Evolutionary conservation across 345 rosid genomes (phyloP).

Genomic region (Streptanthus diversifolius): DNA sequence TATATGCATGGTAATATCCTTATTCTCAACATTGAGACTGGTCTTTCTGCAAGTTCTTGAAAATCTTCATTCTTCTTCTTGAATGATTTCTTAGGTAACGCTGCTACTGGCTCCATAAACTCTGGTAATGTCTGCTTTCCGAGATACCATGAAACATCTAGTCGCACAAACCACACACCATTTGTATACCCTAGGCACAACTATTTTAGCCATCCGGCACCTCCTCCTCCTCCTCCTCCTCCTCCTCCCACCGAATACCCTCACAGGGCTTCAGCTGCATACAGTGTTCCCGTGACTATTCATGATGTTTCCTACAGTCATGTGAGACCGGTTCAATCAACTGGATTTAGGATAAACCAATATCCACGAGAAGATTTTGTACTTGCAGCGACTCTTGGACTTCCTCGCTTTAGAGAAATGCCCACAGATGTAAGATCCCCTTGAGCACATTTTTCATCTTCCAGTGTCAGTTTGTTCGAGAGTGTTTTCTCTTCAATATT

Average conservation of each 20-base stretch:
- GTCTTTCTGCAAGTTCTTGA: background rate
- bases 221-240: constrained; percentile 39
- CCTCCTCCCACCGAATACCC: constrained; percentile 41
- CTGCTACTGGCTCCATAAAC: constrained; percentile 45
- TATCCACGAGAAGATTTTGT: constrained; percentile 28
- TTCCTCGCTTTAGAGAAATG: constrained; percentile 54
- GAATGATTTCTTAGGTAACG: constrained; percentile 34
- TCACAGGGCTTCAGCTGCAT: constrained; percentile 48
- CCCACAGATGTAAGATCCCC: constrained; percentile 53
- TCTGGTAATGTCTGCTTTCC: constrained; percentile 41
- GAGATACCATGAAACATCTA: constrained; percentile 44
- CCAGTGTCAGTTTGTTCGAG: background rate
- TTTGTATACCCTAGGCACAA: constrained; percentile 40
- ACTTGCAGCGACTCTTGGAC: constrained; percentile 42
- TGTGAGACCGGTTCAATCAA: constrained; percentile 44
- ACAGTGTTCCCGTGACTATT: constrained; percentile 37
- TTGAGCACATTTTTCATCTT: constrained; percentile 4
- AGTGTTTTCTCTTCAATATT: background rate
- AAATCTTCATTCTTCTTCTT: constrained; percentile 1
- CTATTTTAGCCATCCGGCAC: constrained; percentile 39
- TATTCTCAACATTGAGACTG: constrained; percentile 5
- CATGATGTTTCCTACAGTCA: constrained; percentile 55
- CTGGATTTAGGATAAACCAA: constrained; percentile 51
- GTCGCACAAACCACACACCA: constrained; percentile 44
- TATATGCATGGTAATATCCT: constrained; percentile 57